Evolutionary conservation across 306 rosid genomes (phyloP), one percentile per base, ranked within the genome.

Genomic region (Hippophae rhamnoides): DNA sequence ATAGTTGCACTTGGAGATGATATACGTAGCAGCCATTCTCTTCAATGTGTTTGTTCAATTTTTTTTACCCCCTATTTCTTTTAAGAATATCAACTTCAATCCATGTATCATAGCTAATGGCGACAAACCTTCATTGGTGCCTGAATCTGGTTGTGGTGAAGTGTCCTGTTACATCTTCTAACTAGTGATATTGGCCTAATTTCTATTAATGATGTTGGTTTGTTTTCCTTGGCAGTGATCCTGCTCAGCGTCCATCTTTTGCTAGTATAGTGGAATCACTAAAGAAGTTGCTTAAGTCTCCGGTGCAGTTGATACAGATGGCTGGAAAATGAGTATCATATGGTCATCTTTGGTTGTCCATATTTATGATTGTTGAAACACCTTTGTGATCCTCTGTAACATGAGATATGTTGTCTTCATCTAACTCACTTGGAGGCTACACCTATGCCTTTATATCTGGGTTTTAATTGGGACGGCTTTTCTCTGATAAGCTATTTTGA

Each of bases 261-360:
- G 43, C 60, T 8, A 69, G 73, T 52, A 92, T 87, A 67, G 94
- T 92, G 0, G 87, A 81, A 1, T 74, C 98, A 9, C 72, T 92
- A 69, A 92, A 87, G 86, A 92, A 85, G 84, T 74, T 92, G 75
- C 81, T 87, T 9, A 88, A 72, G 72, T 79, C 96, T 70, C 99
- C 96, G 1, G 75, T 61, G 69, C 90, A 82, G 69, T 47, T 77
- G 81, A 84, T 81, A 55, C 75, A 69, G 44, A 76, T 81, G 86
- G 86, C 78, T 1, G 84, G 75, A 59, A 66, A 64, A 12, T 65
- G 57, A 63, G 54, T 11, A 53, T 13, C 53, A 78, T 7, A 51
- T 64, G 60, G 53, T 69, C n/a, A 62, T 66, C 58, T 61, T 47
- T 54, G 76, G 62, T 56, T 38, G 62, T 47, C 68, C 58, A 43